A percentile compares a stretch with the other conserved stretches of the same genome.
Conservation (phyloP, 164 flowering plant species). For the Sedum album region DNA sequence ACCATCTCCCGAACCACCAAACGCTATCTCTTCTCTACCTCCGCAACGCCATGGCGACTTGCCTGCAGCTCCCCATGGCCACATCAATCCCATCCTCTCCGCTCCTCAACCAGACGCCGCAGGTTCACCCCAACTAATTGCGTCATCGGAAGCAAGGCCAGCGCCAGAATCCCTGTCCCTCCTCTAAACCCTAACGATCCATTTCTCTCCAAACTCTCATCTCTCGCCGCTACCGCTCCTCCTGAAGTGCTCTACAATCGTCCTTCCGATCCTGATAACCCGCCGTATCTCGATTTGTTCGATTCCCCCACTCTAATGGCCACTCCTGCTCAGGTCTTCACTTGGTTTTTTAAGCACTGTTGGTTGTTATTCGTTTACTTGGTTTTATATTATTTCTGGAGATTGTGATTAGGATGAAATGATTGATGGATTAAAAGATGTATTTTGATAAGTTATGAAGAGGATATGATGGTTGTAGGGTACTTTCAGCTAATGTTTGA, state of each 20-base stretch:
- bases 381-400: background rate
- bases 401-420: too few species aligned
- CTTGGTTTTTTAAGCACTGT: background rate
- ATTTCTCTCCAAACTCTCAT: constrained; percentile 57
- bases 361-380: background rate
- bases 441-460: background rate
- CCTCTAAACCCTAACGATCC: constrained; percentile 87
- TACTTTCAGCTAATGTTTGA: background rate
- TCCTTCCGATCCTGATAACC: constrained; percentile 32
- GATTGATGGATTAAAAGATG: too few species aligned
- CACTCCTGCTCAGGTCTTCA: constrained; percentile 45
- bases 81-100: constrained; percentile 28
- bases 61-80: constrained; percentile 28
- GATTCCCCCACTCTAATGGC: constrained; percentile 73
- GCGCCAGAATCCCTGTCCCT: constrained; percentile 42
- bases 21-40: background rate
- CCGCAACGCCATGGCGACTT: constrained; percentile 19
- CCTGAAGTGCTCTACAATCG: constrained; percentile 34
- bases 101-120: constrained; percentile 10
- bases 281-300: constrained; percentile 59
- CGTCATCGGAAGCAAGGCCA: constrained; percentile 7
- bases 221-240: constrained; percentile 54
- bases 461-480: background rate
- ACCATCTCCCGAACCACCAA: background rate
- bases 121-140: constrained; percentile 10